Conservation (phyloP, 768 basidiomycete genomes). For the Epithele typhae region DNA sequence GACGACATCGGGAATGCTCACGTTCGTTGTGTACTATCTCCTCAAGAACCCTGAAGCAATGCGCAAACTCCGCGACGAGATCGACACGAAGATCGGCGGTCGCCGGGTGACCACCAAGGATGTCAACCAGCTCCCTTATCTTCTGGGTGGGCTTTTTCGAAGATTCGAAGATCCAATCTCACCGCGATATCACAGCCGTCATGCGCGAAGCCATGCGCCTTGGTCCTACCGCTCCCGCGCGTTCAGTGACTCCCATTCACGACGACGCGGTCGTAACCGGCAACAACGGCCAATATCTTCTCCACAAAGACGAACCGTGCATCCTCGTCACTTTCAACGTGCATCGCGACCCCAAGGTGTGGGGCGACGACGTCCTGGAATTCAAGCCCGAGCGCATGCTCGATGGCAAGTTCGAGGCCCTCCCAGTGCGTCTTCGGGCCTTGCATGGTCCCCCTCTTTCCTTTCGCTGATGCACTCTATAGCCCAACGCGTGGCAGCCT, state of each 20-base stretch:
- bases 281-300: slow-evolving; percentile 36
- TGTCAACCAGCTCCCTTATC: slow-evolving; percentile 38
- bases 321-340: slow-evolving; percentile 26
- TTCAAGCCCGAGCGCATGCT: slow-evolving; percentile 47
- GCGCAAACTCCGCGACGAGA: slow-evolving; percentile 41
- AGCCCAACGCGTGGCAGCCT: slow-evolving; percentile 40
- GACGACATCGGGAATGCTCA: slow-evolving; percentile 35
- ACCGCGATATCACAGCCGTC: slow-evolving; percentile 25
- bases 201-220: slow-evolving; percentile 36
- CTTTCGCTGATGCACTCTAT: too few relatives aligned
- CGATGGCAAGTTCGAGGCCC: slow-evolving; percentile 42
- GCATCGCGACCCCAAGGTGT: slow-evolving; percentile 39
- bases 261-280: slow-evolving; percentile 35
- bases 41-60: slow-evolving; percentile 39
- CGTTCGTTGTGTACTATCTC: slow-evolving; percentile 40
- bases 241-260: slow-evolving; percentile 29
- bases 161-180: background rate
- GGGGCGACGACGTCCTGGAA: slow-evolving; percentile 45
- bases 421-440: slow-evolving; percentile 35
- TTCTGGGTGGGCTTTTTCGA: slow-evolving; percentile 27
- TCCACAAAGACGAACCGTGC: slow-evolving; percentile 29
- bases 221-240: slow-evolving; percentile 33
- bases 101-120: slow-evolving; percentile 35
- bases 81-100: slow-evolving; percentile 42
- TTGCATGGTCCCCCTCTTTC: too few relatives aligned